phyloP scores from a whole-genome alignment of 2,329 filamentous ascomycete species.

The Ceratocystis huliohia region DNA sequence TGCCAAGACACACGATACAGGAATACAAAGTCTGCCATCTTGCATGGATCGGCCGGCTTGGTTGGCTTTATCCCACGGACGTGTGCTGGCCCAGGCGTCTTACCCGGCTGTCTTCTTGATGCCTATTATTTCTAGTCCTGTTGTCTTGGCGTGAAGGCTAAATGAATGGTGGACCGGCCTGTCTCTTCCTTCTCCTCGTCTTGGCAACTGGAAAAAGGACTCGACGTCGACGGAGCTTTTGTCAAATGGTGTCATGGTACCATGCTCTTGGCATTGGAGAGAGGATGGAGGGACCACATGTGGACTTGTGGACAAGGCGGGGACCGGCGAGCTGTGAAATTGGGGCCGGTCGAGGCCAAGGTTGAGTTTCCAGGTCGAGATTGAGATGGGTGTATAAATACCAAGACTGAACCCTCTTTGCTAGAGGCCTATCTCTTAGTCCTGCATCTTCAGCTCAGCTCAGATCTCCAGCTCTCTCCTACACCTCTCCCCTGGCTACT shows the following conservation, averaged over 20 bases:
- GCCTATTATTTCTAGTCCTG: too few relatives aligned
- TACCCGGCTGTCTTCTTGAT: too few relatives aligned
- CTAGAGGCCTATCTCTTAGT: neutral
- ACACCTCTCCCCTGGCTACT: neutral
- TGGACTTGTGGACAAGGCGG: neutral
- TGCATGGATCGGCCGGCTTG: too few relatives aligned
- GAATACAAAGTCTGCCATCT: too few relatives aligned
- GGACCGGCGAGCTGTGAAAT: neutral
- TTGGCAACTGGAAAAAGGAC: neutral
- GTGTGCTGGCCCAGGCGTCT: neutral
- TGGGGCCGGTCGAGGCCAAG: neutral
- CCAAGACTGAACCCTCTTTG: neutral
- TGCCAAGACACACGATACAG: too few relatives aligned
- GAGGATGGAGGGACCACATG: neutral
- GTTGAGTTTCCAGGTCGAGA: too few relatives aligned
- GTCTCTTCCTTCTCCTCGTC: neutral
- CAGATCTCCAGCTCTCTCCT: neutral
- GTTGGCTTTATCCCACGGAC: too few relatives aligned
- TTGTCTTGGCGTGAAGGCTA: neutral
- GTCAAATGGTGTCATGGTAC: neutral
- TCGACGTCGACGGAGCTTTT: neutral
- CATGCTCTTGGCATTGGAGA: neutral
- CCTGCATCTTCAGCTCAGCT: neutral
- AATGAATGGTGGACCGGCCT: neutral
- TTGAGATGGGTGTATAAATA: slow-evolving; percentile 1